Base-by-base conservation (phyloP, 495 filamentous ascomycete genomes). In the Aspergillus sparsus region DNA sequence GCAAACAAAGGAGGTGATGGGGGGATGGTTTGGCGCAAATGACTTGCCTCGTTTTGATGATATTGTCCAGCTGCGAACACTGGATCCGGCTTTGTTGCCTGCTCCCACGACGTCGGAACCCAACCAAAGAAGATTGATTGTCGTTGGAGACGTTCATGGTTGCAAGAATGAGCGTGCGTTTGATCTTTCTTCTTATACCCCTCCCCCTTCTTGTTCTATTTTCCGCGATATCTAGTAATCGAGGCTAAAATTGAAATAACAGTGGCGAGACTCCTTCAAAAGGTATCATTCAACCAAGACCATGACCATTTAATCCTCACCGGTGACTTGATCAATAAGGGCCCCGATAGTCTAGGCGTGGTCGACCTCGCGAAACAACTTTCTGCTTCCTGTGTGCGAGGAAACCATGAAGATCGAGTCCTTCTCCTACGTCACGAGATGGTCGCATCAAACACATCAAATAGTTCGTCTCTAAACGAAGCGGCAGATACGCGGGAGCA, bases 101-200 rank as follows among this genome's bases (percentile, higher is more conserved):
- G 59, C 52, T 8, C 16, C 44, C 15, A 18, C n/a, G 11, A 35
- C 10, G 44, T 55, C 47, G 31, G 7, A 55, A 41, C 10, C 21
- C 10, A 64, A 35, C 27, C 18, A n/a, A 27, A 46, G 64, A 47
- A 65, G 85, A 50, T 77, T 98, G 21, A 74, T 98, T 8, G 68
- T 97, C 49, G 78, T 98, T 35, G 93, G 93, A 10, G 93, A 98
- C 76, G 89, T 97, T 5, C 93, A 98, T 79, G 93, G 93, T 7
- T 92, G 92, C 68, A 82, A 83, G 49, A 61, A 80, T 21, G 82
- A 89, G 55, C 77, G 83, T 86, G 70, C 45, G 82, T 76, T 51
- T 41, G 31, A 54, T 39, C 18, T 39, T 39, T 9, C 42, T 46
- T 7, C 53, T 12, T 13, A 0, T 0, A 36, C 31, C n/a, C 12